Base-by-base conservation (phyloP, 495 filamentous ascomycete genomes). In the Penicillium odoratum region DNA sequence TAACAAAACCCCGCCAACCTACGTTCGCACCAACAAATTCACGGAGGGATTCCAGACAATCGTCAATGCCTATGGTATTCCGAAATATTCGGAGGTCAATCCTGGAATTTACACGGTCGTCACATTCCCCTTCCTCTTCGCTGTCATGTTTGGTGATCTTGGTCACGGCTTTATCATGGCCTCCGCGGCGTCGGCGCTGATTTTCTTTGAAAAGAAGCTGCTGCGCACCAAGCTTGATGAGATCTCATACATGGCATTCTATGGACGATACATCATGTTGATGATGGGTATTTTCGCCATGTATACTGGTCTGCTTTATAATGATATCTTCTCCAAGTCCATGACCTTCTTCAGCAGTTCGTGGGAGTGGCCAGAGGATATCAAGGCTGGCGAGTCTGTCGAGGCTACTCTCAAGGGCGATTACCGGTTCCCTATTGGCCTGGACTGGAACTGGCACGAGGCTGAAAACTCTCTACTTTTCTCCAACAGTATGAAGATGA, bases 401-500 rank as follows among this genome's bases (percentile, higher is more conserved):
- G 73, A 80, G 16, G 91, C 88, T 38, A 69, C 75, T 26, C 76
- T 94, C 46, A 86, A 86, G 50, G 78, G 80, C 50, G 76, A 76
- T 40, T 93, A 96, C 70, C 85, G 89, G 42, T 99, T 96, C 74
- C 93, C 95, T 8, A 94, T 98, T 70, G 94, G 94, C 59, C 76
- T 98, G 57, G 94, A 99, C 69, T 98, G 92, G 93, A 85, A 85
- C 58, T 99, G 94, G 94, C 94, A 98, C 68, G 91, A 87, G 58
- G 86, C 92, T 7, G 93, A 96, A 53, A 99, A 99, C 69, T 87
- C 92, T 53, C 77, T 99, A 30, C 80, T 98, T 25, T 99, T 98
- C 77, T 85, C 83, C 61, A 98, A 99, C 87, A 93, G 89, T 74
- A 92, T 93, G 84, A 99, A 99, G 85, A 98, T 99, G 94, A 99